Base-by-base conservation (phyloP, 352 stramenopile species). In the Peronospora farinosa region DNA sequence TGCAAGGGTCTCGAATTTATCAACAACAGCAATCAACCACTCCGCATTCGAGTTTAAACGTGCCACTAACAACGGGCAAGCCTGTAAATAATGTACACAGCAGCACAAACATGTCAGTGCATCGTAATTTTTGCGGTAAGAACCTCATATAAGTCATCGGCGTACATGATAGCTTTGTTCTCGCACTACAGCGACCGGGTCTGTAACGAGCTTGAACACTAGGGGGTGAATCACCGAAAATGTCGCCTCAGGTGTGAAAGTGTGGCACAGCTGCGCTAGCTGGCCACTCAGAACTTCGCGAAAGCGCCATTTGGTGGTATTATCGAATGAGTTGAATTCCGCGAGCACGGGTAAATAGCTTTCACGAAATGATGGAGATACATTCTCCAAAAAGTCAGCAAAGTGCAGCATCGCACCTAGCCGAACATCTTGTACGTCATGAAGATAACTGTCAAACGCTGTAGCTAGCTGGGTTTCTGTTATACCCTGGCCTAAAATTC, bases 231-330 rank as follows among this genome's bases (percentile, higher is more conserved):
- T 72, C 16, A 90, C 78, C 3, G 64, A 65, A 64, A 90, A 93
- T 1, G 80, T 88, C 13, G 78, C 74, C 7, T 84, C 62, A 1
- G 72, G 54, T 13, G 72, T 78, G 35, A 94, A 94, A 35, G 86
- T 72, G 10, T 52, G 63, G 47, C 84, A 88, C 7, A 96, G 46
- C 40, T 85, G 69, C 6, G 72, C 64, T 42, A 96, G 45, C 48
- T 96, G 86, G 1, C 67, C 47, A 51, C 80, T 88, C 36, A 96
- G 17, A 11, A 88, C 65, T 51, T 87, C 69, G 5, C 86, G 77
- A 28, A 90, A 80, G 7, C 86, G 72, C 86, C 86, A 96, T 42
- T 95, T 95, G 33, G 81, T 90, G n/a, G 56, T 65, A 38, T 86
- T 68, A 16, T 86, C 73, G 31, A 74, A 67, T 11, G 78, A 72